A percentile compares a stretch with the other conserved stretches of the same genome.
Conservation (phyloP, 73 alveolate species). For the Paraurostyla sp. region DNA sequence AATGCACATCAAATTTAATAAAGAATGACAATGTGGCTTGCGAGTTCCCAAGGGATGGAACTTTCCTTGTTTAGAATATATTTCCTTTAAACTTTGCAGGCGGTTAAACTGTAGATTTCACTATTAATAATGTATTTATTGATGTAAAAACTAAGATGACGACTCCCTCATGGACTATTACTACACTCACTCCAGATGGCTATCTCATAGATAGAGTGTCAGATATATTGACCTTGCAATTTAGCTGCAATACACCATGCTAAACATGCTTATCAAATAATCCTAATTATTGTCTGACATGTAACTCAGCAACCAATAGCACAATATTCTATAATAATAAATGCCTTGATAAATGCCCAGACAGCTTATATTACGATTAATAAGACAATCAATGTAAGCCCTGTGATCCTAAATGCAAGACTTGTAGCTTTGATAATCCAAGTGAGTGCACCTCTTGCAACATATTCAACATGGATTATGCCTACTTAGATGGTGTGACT, state of each 20-base stretch:
- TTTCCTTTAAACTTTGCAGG: conserved; percentile 34
- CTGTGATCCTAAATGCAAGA: conserved; percentile 52
- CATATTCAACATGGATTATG: background rate
- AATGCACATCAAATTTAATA: background rate
- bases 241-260: conserved; percentile 70
- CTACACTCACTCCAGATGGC: conserved; percentile 41
- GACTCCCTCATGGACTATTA: conserved; percentile 40
- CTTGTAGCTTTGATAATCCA: conserved; percentile 58
- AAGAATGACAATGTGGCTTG: conserved; percentile 8
- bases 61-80: background rate
- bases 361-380: background rate
- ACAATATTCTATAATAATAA: conserved; percentile 48
- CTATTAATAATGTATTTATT: conserved; percentile 22
- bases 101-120: conserved; percentile 32
- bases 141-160: conserved; percentile 39
- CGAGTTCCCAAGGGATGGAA: background rate
- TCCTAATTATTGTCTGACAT: conserved; percentile 54
- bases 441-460: conserved; percentile 60
- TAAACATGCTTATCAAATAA: conserved; percentile 8
- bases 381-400: conserved; percentile 33
- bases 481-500: conserved; percentile 44
- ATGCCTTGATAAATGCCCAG: conserved; percentile 50
- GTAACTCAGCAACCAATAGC: conserved; percentile 46
- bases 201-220: conserved; percentile 48
- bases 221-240: conserved; percentile 39